These are phyloP conservation scores for Fusarium agapanthi DNA, from an alignment of 2,329 filamentous ascomycete species.

Conservation along the genomic window DNA sequence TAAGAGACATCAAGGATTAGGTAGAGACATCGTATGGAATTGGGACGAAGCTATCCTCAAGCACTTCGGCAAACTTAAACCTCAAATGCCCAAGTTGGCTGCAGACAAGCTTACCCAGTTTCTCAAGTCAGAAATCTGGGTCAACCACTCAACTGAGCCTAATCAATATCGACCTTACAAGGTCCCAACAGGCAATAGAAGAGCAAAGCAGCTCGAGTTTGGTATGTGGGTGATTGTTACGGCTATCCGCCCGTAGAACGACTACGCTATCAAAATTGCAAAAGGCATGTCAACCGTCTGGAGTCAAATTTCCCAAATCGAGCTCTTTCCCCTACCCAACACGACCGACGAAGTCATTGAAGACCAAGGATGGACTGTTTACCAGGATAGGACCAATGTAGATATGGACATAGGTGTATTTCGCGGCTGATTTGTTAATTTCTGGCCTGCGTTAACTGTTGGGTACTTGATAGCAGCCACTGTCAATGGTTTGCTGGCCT, in stretches of 20 bases:
- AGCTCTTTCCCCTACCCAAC: background rate
- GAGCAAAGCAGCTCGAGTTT: background rate
- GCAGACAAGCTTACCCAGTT: background rate
- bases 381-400: background rate
- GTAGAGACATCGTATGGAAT: background rate
- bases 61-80: background rate
- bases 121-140: background rate
- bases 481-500: background rate
- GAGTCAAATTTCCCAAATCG: background rate
- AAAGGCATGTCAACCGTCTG: background rate
- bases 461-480: background rate
- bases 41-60: background rate
- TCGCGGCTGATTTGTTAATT: background rate
- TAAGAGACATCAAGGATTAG: background rate
- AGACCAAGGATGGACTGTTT: background rate
- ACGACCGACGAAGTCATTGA: background rate
- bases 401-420: background rate
- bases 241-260: background rate
- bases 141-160: background rate
- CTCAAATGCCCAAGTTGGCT: background rate
- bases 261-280: background rate
- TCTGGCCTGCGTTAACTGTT: background rate
- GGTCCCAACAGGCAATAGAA: background rate
- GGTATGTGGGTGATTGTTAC: background rate
- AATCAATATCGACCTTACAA: background rate